phyloP scores from a whole-genome alignment of 495 filamentous ascomycete genomes.

The Saxophila tyrrhenica region DNA sequence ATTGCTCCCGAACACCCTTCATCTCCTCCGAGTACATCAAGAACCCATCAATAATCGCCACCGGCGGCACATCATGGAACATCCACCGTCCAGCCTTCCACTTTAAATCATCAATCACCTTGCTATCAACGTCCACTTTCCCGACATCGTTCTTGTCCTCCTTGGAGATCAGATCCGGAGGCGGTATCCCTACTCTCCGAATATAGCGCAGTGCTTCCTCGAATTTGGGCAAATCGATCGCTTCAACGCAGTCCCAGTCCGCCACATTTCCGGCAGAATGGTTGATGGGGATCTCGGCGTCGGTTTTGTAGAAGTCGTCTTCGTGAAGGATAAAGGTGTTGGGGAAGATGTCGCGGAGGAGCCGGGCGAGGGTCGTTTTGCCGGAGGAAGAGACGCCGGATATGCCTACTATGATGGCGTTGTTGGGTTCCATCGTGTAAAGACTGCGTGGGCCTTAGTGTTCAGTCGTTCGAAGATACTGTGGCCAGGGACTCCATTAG shows the following conservation, averaged over 20 bases:
- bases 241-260: constrained; percentile 78
- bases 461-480: too few species aligned
- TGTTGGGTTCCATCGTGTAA: constrained; percentile 6
- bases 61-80: constrained; percentile 24
- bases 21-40: constrained; percentile 49
- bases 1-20: constrained; percentile 37
- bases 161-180: constrained; percentile 52
- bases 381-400: constrained; percentile 31
- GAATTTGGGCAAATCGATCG: constrained; percentile 59
- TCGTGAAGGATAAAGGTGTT: constrained; percentile 71
- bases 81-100: constrained; percentile 11
- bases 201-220: constrained; percentile 50
- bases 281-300: constrained; percentile 46
- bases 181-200: constrained; percentile 50
- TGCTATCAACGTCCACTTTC: constrained; percentile 33
- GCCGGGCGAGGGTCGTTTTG: constrained; percentile 35
- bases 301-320: constrained; percentile 83
- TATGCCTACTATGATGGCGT: constrained; percentile 18
- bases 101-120: constrained; percentile 15
- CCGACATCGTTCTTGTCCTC: constrained; percentile 64
- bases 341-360: constrained; percentile 29
- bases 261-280: constrained; percentile 42
- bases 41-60: constrained; percentile 71
- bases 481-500: too few species aligned
- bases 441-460: too few species aligned